Percentiles rank a stretch among this genome's conserved stretches.
These are phyloP conservation scores for Moesziomyces globuligerus DNA, from an alignment of 1,284 basidiomycete genomes.

Conservation along the genomic window DNA sequence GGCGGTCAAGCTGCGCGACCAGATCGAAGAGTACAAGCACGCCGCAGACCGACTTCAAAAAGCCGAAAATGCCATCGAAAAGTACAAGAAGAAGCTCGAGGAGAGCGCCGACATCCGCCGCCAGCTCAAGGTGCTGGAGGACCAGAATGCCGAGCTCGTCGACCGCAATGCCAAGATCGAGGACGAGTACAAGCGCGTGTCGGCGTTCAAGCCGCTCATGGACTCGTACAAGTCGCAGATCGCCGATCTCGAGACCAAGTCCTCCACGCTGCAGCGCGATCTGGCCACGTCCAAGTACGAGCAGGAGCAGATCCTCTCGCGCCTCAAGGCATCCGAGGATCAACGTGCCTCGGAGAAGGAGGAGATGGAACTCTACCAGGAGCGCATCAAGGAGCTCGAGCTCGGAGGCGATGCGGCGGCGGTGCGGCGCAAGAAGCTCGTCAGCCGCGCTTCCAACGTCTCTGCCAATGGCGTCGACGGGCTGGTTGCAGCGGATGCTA, in stretches of 20 bases:
- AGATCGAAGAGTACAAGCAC: constrained; percentile 83
- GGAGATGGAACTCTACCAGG: constrained; percentile 86
- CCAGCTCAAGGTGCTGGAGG: constrained; percentile 85
- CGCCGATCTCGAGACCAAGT: constrained; percentile 79
- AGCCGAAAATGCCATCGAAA: constrained; percentile 96
- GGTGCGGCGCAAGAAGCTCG: constrained; percentile 68
- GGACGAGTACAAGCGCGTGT: constrained; percentile 86
- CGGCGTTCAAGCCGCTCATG: constrained; percentile 86
- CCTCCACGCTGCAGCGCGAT: constrained; percentile 75
- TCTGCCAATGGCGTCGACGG: constrained; percentile 55
- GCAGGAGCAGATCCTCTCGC: constrained; percentile 49
- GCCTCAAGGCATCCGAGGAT: constrained; percentile 70
- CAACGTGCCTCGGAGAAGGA: constrained; percentile 83
- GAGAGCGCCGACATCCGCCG: constrained; percentile 88
- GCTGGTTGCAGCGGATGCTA: constrained; percentile 39
- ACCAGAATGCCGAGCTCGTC: constrained; percentile 88
- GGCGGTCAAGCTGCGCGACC: constrained; percentile 83
- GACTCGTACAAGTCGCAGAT: constrained; percentile 92
- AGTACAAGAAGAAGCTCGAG: constrained; percentile 98
- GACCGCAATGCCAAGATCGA: constrained; percentile 90
- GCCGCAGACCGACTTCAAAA: constrained; percentile 89
- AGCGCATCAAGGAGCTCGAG: constrained; percentile 89
- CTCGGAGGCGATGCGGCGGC: constrained; percentile 68
- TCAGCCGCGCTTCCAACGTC: constrained; percentile 38
- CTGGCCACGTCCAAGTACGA: constrained; percentile 53